Base-by-base conservation (phyloP, 768 basidiomycete genomes). In the Panus rudis region DNA sequence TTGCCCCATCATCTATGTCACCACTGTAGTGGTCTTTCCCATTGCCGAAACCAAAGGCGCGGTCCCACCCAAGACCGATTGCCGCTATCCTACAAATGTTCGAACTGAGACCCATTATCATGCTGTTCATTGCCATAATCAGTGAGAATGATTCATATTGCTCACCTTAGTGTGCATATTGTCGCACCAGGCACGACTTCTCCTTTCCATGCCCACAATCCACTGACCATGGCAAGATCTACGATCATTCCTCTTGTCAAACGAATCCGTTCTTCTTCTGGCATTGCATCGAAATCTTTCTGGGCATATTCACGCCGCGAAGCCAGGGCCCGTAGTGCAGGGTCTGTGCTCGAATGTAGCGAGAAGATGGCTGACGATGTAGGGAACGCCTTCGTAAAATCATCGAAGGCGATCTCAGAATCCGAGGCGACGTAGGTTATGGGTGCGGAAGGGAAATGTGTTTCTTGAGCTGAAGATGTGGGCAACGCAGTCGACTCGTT, bases 181-280 rank as follows among this genome's bases (percentile, higher is more conserved):
- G 67, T 63, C 17, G 76, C 78, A 12, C 67, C 67, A 1, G 82
- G 79, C 14, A 57, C 54, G 4, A 69, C 57, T 30, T 74, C 72
- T 12, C 62, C 63, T 6, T 62, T 52, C 48, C 57, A 59, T 3
- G 67, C 58, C 84, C 84, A 86, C 31, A 78, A 52, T 13, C 84
- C 84, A 42, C 71, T 75, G 20, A 84, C 46, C 53, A 84, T 46
- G 10, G 84, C 83, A 47, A 84, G 72, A 58, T 86, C 84, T 5
- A 84, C 74, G 37, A 86, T 56, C 68, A 79, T 75, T 2, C 83
- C 84, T 37, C 66, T 68, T 14, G 81, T 84, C 21, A 74, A 67
- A n/a, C 52, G 53, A 13, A 72, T 58, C 43, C 80, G 63, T 35
- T 68, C 65, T 26, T 62, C 62, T 6, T 59, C 44, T n/a, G 59